Evolutionary conservation across 768 basidiomycete species (phyloP), one percentile per base, ranked within the genome.

Genomic region (Kockovaella imperatae): DNA sequence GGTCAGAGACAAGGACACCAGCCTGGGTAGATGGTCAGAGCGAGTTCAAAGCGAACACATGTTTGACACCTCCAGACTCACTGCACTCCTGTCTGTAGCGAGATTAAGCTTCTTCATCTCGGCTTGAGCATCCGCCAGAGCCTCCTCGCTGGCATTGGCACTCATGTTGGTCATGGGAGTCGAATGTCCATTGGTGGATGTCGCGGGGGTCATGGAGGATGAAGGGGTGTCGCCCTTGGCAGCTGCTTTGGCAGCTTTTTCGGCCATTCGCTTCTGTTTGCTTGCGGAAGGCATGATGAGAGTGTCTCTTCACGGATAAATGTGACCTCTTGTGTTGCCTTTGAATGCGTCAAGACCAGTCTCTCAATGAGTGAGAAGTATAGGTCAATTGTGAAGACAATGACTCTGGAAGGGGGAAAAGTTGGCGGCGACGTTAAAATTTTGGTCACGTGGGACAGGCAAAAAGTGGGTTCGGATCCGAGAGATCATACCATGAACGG

Each of bases 1-100:
- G 71, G 73, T 99, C 95, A 14, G 90, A 95, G 36, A 89, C 83
- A 23, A 97, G 78, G 17, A 96, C 91, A 49, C 95, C 95, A 21
- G 84, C 78, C 15, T 89, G 83, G 17, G 13, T n/a, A 17, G 24
- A 28, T 14, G n/a, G 26, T 48, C 44, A 48, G 29, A n/a, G 11
- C 42, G 4, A 35, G 26, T 17, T 17, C 26, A 50, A 2, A 49
- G 11, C 25, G 8, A 13, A 8, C 14, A 17, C 17, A 30, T 11
- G 25, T 20, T 41, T 2, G 17, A 18, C 42, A n/a, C 11, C 25
- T 4, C 42, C 15, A 23, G 43, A 56, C 60, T 41, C 48, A 57
- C 57, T 15, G 72, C 75, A 35, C 55, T 88, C 85, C 93, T 80
- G 65, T 97, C 90, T 1, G 91, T 95, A 0, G 86, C 89, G 26